phyloP scores from a whole-genome alignment of 2,329 filamentous ascomycete species.

The Diaporthe citriasiana region DNA sequence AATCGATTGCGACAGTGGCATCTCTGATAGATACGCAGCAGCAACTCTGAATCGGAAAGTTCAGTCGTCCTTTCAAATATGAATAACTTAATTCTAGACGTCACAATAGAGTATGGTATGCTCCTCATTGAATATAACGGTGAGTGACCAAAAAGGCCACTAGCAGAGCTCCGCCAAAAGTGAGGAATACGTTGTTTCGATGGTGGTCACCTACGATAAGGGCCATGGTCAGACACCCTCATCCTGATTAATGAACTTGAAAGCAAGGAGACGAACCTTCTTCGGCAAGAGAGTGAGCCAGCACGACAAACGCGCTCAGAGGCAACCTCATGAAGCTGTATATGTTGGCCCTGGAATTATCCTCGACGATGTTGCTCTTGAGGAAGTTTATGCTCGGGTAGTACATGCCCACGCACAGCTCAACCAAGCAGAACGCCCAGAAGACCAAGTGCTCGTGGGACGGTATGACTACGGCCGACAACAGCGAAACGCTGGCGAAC shows the following conservation, averaged over 20 bases:
- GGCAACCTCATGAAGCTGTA: conserved; percentile 71
- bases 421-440: conserved; percentile 70
- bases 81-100: not conserved
- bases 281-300: conserved; percentile 60
- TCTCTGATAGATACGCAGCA: not conserved
- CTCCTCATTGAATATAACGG: not conserved
- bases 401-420: conserved; percentile 70
- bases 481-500: conserved; percentile 54
- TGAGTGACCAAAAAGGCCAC: conserved; percentile 18
- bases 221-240: not conserved
- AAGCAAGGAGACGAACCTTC: conserved; percentile 53
- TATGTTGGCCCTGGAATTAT: conserved; percentile 65
- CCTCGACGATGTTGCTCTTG: conserved; percentile 67
- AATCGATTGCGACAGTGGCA: not conserved
- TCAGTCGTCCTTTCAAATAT: too few relatives aligned
- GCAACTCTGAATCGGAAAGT: not conserved
- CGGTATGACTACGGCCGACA: conserved; percentile 57
- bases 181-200: conserved; percentile 49
- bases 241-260: not conserved
- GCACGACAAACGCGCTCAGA: conserved; percentile 67
- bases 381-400: conserved; percentile 69
- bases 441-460: conserved; percentile 61
- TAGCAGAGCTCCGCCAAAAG: conserved; percentile 38
- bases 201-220: conserved; percentile 50
- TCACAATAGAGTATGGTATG: not conserved